Evolutionary conservation across 148 eudicot genomes (phyloP), one percentile per base, ranked within the genome.

Genomic region (Camellia sinensis): DNA sequence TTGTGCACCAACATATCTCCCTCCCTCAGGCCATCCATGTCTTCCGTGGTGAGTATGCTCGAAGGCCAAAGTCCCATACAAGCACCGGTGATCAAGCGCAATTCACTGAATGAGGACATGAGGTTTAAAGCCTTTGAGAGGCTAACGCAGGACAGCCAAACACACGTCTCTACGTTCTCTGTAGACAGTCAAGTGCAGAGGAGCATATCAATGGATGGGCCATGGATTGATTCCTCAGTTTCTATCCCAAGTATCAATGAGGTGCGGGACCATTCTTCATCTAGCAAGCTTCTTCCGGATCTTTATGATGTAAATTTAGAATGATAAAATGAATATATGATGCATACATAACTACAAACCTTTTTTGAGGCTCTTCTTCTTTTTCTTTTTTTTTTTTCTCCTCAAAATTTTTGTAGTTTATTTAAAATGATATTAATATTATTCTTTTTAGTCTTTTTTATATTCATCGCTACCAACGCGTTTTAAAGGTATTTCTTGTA

Each of bases 1-100:
- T 67, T 92, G 64, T 94, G 98, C 79, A 84, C 94, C 29, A 90
- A 89, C 68, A 92, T 87, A 41, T 89, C 93, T 80, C 93, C 92
- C 10, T 84, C 90, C 67, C 91, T 88, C 7, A 85, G 97, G 74
- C 97, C 97, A 18, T 17, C 82, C 40, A 94, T 94, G 98, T 92
- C 94, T 0, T 76, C 90, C 3, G 96, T 86, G 43, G 92, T 90
- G 76, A 87, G 89, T 53, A 89, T 92, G 89, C 80, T 93, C 4
- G 89, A 90, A 59, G 98, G 92, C 3, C 82, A 88, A 67, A 69
- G 69, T 12, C 88, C 88, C 0, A 80, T 92, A 29, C 94, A 89
- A 84, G 90, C 89, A 7, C 94, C 93, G 12, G 44, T 86, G 10
- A 76, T 88, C 15, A 91, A 86, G 41, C 85, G 84, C 0, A 68